Evolutionary conservation across 805 yeast genomes (phyloP).

Genomic region (Spathaspora arborariae): DNA sequence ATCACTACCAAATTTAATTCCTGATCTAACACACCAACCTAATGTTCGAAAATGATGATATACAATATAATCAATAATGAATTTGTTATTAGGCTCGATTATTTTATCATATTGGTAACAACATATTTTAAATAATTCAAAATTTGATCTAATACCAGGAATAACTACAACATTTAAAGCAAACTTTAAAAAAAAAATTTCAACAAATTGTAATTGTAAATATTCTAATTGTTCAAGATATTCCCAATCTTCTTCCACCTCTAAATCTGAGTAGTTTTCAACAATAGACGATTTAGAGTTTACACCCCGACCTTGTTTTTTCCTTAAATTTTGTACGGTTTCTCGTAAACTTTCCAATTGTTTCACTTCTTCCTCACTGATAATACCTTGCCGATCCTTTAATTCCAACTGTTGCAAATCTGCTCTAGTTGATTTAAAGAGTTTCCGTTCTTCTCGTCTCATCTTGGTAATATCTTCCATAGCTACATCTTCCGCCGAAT

Average conservation of each 20-base stretch:
- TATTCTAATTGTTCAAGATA: conserved; percentile 30
- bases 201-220: conserved; percentile 72
- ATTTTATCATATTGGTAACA: conserved; percentile 10
- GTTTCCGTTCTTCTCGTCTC: conserved; percentile 67
- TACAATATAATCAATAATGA: conserved; percentile 59
- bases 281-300: neutral
- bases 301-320: conserved; percentile 1
- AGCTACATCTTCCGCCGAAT: conserved; percentile 26
- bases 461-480: conserved; percentile 75
- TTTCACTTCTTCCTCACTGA: conserved; percentile 19
- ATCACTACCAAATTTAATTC: conserved; percentile 90
- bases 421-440: conserved; percentile 68
- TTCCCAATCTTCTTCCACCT: conserved; percentile 15
- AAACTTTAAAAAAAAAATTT: conserved; percentile 64
- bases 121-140: conserved; percentile 24
- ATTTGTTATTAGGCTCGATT: conserved; percentile 25
- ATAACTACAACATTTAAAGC: conserved; percentile 50
- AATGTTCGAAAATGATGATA: conserved; percentile 84
- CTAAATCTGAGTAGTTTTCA: neutral
- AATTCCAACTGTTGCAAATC: conserved; percentile 47
- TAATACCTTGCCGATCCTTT: conserved; percentile 28
- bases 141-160: conserved; percentile 11
- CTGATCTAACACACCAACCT: conserved; percentile 94
- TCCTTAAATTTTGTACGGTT: conserved; percentile 16
- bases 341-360: conserved; percentile 16